A percentile compares a stretch with the other conserved stretches of the same genome.
Conservation (phyloP, 305 asterid genomes). For the Fraxinus latifolia region DNA sequence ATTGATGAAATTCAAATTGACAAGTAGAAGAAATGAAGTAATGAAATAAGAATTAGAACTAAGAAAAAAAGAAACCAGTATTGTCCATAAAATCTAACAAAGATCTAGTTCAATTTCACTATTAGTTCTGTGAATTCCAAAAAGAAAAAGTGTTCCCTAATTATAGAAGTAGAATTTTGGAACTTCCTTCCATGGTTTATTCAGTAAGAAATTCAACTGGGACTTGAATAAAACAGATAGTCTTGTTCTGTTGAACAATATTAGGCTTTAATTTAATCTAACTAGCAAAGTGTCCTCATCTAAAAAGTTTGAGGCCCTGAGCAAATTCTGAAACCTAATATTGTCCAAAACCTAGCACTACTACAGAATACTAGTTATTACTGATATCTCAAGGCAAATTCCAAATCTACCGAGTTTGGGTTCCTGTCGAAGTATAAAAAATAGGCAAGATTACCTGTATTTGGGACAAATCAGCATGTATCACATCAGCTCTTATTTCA, state of each 20-base stretch:
- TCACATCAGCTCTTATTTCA: slow-evolving; percentile 67
- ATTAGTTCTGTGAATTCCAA: background rate
- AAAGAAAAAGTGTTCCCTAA: background rate
- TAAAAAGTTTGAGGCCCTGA: background rate
- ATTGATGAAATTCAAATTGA: background rate
- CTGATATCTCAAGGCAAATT: background rate
- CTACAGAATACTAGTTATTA: background rate
- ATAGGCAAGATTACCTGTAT: slow-evolving; percentile 42
- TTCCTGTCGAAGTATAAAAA: background rate
- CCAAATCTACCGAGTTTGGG: background rate
- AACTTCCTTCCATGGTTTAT: background rate
- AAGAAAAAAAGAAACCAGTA: background rate
- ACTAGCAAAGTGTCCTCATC: background rate
- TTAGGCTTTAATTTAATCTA: background rate
- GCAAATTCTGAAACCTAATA: background rate
- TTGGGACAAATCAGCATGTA: slow-evolving; percentile 73
- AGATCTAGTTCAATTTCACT: background rate
- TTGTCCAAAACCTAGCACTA: background rate
- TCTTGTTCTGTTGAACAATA: background rate
- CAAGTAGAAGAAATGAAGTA: background rate
- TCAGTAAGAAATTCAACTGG: background rate
- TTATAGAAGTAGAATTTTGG: background rate
- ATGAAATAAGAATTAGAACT: background rate
- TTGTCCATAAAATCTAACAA: background rate
- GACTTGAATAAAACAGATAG: background rate